Evolutionary conservation across 176 grass and related monocot species (phyloP).

Genomic region (Rhynchospora tenuis): DNA sequence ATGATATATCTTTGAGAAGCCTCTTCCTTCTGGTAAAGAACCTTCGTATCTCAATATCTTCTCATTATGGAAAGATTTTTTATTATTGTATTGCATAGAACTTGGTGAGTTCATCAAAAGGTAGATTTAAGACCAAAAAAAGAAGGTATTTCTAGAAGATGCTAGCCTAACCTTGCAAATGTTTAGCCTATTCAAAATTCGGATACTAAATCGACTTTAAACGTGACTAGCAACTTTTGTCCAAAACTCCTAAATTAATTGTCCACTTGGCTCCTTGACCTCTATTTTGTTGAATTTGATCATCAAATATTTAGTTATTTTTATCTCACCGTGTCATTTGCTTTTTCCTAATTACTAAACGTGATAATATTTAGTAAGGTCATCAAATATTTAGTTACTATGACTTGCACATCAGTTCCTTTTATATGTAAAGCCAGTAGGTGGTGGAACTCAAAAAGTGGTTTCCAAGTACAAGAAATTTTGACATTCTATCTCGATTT

Average conservation of each 20-base stretch:
- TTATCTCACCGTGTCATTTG: neutral
- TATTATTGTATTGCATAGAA: neutral
- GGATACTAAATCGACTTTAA: neutral
- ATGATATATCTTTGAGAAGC: too few relatives aligned
- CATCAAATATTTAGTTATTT: neutral
- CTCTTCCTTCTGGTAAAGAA: too few relatives aligned
- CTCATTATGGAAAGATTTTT: too few relatives aligned
- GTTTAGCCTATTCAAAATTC: neutral
- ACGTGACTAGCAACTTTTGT: neutral
- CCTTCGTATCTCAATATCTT: too few relatives aligned
- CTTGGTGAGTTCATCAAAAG: neutral
- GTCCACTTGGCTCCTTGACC: neutral
- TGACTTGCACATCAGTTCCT: neutral
- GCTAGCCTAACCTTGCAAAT: neutral
- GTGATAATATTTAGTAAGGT: neutral
- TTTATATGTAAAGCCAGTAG: neutral
- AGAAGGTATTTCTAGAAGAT: neutral
- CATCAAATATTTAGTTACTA: neutral
- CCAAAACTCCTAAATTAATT: neutral
- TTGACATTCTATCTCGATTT: too few relatives aligned
- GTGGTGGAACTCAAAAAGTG: too few relatives aligned
- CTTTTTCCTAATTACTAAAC: neutral
- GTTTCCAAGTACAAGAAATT: too few relatives aligned
- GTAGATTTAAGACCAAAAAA: neutral
- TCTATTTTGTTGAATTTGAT: neutral